Evolutionary conservation across 371 early-diverging fungal genomes (phyloP).

Genomic region (Conidiobolus incongruus): DNA sequence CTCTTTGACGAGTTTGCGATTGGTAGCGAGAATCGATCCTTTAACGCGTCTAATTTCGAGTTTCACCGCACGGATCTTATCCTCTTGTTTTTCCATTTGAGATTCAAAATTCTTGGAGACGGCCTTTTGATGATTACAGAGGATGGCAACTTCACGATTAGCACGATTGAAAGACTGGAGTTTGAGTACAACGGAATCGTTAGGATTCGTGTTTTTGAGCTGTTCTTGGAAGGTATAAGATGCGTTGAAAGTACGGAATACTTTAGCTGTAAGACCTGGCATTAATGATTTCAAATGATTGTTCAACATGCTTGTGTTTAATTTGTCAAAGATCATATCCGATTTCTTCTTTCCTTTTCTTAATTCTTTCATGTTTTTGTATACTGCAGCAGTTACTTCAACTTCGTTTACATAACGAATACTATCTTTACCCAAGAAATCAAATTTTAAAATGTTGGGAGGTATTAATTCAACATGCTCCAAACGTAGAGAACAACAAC

Average conservation of each 20-base stretch:
- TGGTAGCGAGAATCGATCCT: slow-evolving; percentile 33
- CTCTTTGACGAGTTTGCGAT: slow-evolving; percentile 53
- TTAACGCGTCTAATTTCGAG: slow-evolving; percentile 55
- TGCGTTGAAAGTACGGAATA: slow-evolving; percentile 97
- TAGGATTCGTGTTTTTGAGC: slow-evolving; percentile 34
- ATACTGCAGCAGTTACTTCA: slow-evolving; percentile 65
- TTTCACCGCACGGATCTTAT: slow-evolving; percentile 63
- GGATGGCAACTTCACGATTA: slow-evolving; percentile 85
- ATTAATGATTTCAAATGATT: slow-evolving; percentile 65
- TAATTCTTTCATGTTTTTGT: slow-evolving; percentile 75
- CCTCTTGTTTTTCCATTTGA: slow-evolving; percentile 54
- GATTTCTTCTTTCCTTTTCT: slow-evolving; percentile 49
- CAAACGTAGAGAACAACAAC: slow-evolving; percentile 87
- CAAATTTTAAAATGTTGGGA: slow-evolving; percentile 62
- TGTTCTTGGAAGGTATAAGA: slow-evolving; percentile 84
- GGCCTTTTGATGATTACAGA: slow-evolving; percentile 92
- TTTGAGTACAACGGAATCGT: slow-evolving; percentile 64
- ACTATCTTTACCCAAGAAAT: slow-evolving; percentile 95
- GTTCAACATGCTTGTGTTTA: slow-evolving; percentile 63
- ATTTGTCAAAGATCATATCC: slow-evolving; percentile 70
- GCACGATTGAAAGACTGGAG: slow-evolving; percentile 86
- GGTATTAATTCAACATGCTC: slow-evolving; percentile 73
- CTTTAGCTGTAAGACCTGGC: slow-evolving; percentile 90
- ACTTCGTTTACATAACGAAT: slow-evolving; percentile 84
- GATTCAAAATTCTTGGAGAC: slow-evolving; percentile 59